A percentile compares a stretch with the other conserved stretches of the same genome.
These are phyloP conservation scores for Yamagishiella unicocca DNA, from an alignment of 139 green algal genomes.

Conservation along the genomic window DNA sequence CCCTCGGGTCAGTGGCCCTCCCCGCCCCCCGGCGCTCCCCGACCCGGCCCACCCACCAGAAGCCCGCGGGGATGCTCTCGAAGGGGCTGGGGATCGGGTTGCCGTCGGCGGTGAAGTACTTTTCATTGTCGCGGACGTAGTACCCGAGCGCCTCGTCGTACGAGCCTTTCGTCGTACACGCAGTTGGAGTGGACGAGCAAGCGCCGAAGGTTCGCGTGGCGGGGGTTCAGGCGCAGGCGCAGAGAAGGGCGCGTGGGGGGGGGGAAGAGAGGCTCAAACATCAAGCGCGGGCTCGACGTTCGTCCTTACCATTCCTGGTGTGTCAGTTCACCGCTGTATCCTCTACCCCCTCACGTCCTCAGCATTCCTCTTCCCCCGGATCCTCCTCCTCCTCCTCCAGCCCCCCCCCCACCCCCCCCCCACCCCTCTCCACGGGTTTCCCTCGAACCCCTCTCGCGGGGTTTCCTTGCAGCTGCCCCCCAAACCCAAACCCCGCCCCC, in stretches of 20 bases:
- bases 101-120: neutral
- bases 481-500: neutral
- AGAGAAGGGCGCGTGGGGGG: neutral
- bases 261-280: too few relatives aligned
- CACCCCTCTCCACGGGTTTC: neutral
- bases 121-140: slow-evolving; percentile 4
- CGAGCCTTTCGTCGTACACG: neutral
- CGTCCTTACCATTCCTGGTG: too few relatives aligned
- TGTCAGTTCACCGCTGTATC: too few relatives aligned
- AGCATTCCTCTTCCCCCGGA: neutral
- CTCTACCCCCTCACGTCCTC: neutral
- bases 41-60: slow-evolving; percentile 3
- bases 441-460: neutral
- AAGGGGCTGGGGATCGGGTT: slow-evolving; percentile 27
- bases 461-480: neutral
- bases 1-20: too few relatives aligned
- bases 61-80: slow-evolving; percentile 21
- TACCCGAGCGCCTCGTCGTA: slow-evolving; percentile 36
- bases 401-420: neutral
- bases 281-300: too few relatives aligned
- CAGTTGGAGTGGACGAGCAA: too few relatives aligned
- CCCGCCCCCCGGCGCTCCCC: neutral
- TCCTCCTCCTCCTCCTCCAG: neutral
- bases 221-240: too few relatives aligned
- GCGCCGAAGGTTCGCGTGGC: too few relatives aligned